A percentile compares a stretch with the other conserved stretches of the same genome.
Conservation (phyloP, 2,329 filamentous ascomycete species). For the Penicillium janthinellum region DNA sequence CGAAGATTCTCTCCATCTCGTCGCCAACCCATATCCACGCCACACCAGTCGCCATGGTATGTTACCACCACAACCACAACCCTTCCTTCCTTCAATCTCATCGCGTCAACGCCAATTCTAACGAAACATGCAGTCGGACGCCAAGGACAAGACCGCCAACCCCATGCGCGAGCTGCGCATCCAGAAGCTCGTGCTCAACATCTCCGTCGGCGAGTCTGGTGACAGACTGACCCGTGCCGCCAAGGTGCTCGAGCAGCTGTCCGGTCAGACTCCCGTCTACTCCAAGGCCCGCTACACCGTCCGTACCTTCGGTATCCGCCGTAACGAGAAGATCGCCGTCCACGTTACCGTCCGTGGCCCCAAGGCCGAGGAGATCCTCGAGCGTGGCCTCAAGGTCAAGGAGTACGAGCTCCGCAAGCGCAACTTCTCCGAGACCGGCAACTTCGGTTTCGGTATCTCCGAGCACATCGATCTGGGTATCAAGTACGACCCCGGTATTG, state of each 20-base stretch:
- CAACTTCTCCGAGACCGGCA: slow-evolving; percentile 99
- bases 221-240: slow-evolving; percentile 99
- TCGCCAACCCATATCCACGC: slow-evolving; percentile 43
- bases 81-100: slow-evolving; percentile 6
- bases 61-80: slow-evolving; percentile 26
- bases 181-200: slow-evolving; percentile 99
- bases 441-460: slow-evolving; percentile 99
- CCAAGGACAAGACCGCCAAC: slow-evolving; percentile 80
- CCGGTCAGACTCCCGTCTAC: slow-evolving; percentile 99
- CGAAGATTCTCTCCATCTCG: slow-evolving; percentile 34
- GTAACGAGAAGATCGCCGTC: slow-evolving; percentile 99
- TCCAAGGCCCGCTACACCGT: slow-evolving; percentile 99
- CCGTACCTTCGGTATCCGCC: slow-evolving; percentile 99
- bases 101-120: slow-evolving; percentile 18
- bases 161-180: slow-evolving; percentile 99
- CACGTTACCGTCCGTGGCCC: slow-evolving; percentile 99
- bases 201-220: slow-evolving; percentile 99
- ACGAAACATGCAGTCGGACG: slow-evolving; percentile 62
- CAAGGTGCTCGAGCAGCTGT: slow-evolving; percentile 99
- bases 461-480: slow-evolving; percentile 99
- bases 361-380: slow-evolving; percentile 99
- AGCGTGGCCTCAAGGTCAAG: slow-evolving; percentile 99
- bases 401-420: slow-evolving; percentile 99
- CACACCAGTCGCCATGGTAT: slow-evolving; percentile 53
- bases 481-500: slow-evolving; percentile 98